These are phyloP conservation scores for Chrysanthemum lavandulifolium DNA, from an alignment of 129 eudicot species.

Conservation along the genomic window DNA sequence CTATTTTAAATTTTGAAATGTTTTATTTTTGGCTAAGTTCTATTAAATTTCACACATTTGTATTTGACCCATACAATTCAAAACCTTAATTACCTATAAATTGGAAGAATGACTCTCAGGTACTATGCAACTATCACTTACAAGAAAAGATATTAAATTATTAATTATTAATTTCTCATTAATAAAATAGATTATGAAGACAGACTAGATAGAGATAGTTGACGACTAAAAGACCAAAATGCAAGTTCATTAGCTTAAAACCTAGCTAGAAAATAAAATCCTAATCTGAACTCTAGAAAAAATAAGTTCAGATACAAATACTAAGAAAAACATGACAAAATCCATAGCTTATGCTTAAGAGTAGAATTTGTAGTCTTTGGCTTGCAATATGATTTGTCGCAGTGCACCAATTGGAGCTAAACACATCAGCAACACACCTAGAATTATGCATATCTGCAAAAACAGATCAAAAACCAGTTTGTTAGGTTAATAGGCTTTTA, in stretches of 20 bases:
- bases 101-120: too few relatives aligned
- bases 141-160: too few relatives aligned
- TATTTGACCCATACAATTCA: too few relatives aligned
- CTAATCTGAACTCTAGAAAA: neutral
- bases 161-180: too few relatives aligned
- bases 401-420: neutral
- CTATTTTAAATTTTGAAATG: too few relatives aligned
- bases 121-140: too few relatives aligned
- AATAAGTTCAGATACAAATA: neutral
- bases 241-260: neutral
- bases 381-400: constrained; percentile 4
- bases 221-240: neutral
- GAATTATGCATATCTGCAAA: neutral
- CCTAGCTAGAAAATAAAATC: neutral
- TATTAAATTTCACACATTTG: too few relatives aligned
- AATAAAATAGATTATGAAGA: too few relatives aligned
- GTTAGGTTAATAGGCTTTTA: neutral
- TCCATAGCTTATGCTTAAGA: neutral
- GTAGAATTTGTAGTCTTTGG: neutral
- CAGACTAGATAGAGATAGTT: neutral
- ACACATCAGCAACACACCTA: neutral
- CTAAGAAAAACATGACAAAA: neutral
- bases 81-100: too few relatives aligned
- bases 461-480: neutral
- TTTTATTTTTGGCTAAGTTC: too few relatives aligned